A percentile compares a stretch with the other conserved stretches of the same genome.
These are phyloP conservation scores for Stachybotrys elegans DNA, from an alignment of 2,329 filamentous ascomycete species.

Conservation along the genomic window DNA sequence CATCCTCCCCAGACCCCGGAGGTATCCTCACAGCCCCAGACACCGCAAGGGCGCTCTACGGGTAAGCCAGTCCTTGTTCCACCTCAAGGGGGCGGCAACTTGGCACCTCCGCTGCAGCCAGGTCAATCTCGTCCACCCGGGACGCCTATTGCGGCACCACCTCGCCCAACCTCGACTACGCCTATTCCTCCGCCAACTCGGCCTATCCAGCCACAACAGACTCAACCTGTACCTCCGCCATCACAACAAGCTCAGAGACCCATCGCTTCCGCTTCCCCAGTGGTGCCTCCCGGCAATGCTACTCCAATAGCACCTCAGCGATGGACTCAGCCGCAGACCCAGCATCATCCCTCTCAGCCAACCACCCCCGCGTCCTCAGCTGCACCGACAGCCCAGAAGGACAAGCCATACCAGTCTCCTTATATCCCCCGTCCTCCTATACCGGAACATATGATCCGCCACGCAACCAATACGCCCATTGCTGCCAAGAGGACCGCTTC, in stretches of 20 bases:
- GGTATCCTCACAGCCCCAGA: constrained; percentile 11
- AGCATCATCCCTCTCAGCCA: constrained; percentile 18
- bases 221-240: constrained; percentile 10
- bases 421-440: constrained; percentile 29
- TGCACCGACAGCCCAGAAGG: constrained; percentile 18
- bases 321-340: constrained; percentile 24
- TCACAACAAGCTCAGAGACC: constrained; percentile 14
- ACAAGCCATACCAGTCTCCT: constrained; percentile 21
- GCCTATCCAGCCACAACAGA: constrained; percentile 24
- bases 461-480: constrained; percentile 25
- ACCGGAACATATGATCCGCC: constrained; percentile 36
- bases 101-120: constrained; percentile 29
- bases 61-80: constrained; percentile 26
- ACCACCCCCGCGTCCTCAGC: constrained; percentile 18
- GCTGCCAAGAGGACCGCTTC: constrained; percentile 5
- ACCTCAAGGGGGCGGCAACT: constrained; percentile 29
- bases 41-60: constrained; percentile 11
- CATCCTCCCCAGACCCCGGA: constrained; percentile 7
- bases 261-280: constrained; percentile 26
- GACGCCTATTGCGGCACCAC: constrained; percentile 17
- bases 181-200: constrained; percentile 28
- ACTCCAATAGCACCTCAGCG: constrained; percentile 25
- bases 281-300: constrained; percentile 15
- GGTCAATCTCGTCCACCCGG: constrained; percentile 21
- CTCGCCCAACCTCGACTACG: constrained; percentile 25